Base-by-base conservation (phyloP, 2,329 filamentous ascomycete species). In the Alternaria longipes region DNA sequence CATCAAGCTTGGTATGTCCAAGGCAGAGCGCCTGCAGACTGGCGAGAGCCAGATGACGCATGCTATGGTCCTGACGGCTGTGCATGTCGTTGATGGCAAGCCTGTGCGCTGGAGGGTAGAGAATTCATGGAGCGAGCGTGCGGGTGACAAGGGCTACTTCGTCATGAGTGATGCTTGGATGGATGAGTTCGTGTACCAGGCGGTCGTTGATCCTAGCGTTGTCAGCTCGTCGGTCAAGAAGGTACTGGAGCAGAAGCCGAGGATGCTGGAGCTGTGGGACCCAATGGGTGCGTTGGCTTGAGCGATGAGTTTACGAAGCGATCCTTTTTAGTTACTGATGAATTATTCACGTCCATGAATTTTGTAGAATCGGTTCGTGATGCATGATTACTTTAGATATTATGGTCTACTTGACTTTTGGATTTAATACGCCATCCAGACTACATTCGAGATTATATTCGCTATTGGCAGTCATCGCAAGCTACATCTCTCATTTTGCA, bases 61-160 rank as follows among this genome's bases (percentile, higher is more conserved):
- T 72, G 93, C 93, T 5, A 97, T 97, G 93, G 92, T 96, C 0
- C 80, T 97, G 63, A 97, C 92, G 3, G 93, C 88, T 1, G 93
- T 97, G 46, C 93, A 97, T 74, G 77, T 96, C 3, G 89, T 85
- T 28, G 80, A 87, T 60, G 89, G 87, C 1, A 86, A 87, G 78
- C 84, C 88, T 2, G 86, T 93, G 1, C 83, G 93, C 45, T 97
- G 93, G 93, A 84, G 92, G 55, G 92, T 97, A 7, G 90, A 97
- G 84, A 97, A 97, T 76, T 91, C 87, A 57, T 97, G 93, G 93
- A 91, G 91, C 12, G 84, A 87, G 41, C 81, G 74, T 0, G 85
- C 85, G 0, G 93, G 93, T 0, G 86, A 89, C 12, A 88, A 93
- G 68, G 93, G 93, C 0, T 97, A 92, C 86, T 95, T 95, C 74